Evolutionary conservation across 2,329 filamentous ascomycete species (phyloP).

Genomic region (Metarhizium album): DNA sequence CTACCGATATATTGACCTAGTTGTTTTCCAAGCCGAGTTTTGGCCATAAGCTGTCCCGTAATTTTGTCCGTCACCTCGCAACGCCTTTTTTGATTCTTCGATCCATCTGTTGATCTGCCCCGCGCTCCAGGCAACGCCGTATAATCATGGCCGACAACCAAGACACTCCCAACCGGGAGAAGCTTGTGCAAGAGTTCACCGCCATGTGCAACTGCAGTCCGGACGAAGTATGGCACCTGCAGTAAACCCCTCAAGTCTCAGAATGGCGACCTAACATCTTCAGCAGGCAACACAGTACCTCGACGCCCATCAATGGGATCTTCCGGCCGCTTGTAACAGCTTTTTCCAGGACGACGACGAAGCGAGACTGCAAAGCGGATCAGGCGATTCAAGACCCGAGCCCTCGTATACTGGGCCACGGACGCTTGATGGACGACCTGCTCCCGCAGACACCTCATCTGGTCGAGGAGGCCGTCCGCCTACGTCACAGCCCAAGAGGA

Average conservation of each 20-base stretch:
- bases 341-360: constrained; percentile 51
- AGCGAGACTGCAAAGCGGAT: constrained; percentile 26
- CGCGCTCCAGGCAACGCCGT: background rate
- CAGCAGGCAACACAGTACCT: constrained; percentile 57
- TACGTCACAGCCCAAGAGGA: constrained; percentile 37
- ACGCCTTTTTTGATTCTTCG: background rate
- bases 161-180: constrained; percentile 3
- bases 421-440: constrained; percentile 52
- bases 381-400: constrained; percentile 2
- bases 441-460: constrained; percentile 27
- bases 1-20: too few species aligned
- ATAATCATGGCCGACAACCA: constrained; percentile 1
- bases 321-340: constrained; percentile 49
- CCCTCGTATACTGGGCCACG: constrained; percentile 48
- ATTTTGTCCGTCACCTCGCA: background rate
- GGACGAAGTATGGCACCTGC: constrained; percentile 3
- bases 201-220: constrained; percentile 5
- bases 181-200: constrained; percentile 5
- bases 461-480: constrained; percentile 22
- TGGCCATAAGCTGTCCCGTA: too few species aligned
- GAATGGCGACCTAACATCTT: background rate
- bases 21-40: too few species aligned
- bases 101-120: background rate
- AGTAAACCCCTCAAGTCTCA: too few species aligned
- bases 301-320: constrained; percentile 53